Base-by-base conservation (phyloP, 2,329 filamentous ascomycete genomes). In the Paraconiothyrium brasiliense region DNA sequence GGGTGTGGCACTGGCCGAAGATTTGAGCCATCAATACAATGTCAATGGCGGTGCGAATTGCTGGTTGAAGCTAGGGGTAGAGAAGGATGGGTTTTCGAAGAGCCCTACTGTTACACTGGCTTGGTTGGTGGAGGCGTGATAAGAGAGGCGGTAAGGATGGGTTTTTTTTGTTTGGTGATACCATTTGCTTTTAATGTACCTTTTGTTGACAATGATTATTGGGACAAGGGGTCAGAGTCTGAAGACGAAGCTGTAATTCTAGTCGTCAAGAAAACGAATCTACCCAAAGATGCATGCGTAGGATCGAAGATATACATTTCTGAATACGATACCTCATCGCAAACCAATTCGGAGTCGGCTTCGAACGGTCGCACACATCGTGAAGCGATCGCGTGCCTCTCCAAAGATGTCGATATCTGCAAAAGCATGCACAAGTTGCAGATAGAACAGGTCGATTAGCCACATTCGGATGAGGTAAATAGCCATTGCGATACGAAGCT, bases 1-100 rank as follows among this genome's bases (percentile, higher is more conserved):
- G 20, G 61, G 52, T 6, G 57, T 63, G 5, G 49, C 49, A 8
- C 35, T 60, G 32, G 39, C 44, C 8, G 22, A 54, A 7, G 57
- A 50, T 16, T 4, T 63, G 9, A 22, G 27, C 10, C 37, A 43
- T 22, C 46, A 30, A 37, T 59, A 59, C 51, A 16, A n/a, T 2
- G 16, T 24, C 10, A 59, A 59, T 24, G 30, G 22, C 13, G 62
- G 59, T 11, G 62, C 59, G n/a, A 63, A 63, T 54, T 63, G 60
- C 24, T 63, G 60, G 60, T 44, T 63, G 24, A 63, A 63, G 32
- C 35, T 24, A 3, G 50, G 27, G 6, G 11, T 41, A 1, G 22
- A 52, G 41, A 13, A 27, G 20, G 20, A 10, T 7, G 7, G 9
- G 11, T 27, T 30, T 27, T 2, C 22, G 22, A 13, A 24, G 22